A percentile compares a stretch with the other conserved stretches of the same genome.
Evolutionary conservation across 306 rosid species (phyloP).

Genomic region (Cajanus cajan): DNA sequence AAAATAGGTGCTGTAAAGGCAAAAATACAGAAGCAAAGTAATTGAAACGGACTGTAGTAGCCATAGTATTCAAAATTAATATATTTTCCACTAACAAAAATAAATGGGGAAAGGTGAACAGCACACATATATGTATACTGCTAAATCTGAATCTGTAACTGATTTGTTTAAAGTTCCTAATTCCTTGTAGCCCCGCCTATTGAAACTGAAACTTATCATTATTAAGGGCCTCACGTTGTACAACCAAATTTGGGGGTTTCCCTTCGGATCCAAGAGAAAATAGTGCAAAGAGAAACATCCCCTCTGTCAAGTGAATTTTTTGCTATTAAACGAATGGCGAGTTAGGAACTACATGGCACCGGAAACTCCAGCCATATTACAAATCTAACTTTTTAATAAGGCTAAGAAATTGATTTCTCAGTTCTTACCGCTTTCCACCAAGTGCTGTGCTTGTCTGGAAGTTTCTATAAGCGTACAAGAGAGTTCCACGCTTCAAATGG

Average conservation of each 20-base stretch:
- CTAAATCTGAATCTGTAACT: not conserved
- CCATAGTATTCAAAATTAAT: not conserved
- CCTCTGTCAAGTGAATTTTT: not conserved
- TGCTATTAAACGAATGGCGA: not conserved
- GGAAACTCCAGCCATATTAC: not conserved
- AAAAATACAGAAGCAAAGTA: not conserved
- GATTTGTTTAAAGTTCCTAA: not conserved
- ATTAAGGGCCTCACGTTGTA: not conserved
- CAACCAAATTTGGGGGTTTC: not conserved
- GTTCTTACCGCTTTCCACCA: not conserved
- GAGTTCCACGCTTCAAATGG: not conserved
- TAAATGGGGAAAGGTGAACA: not conserved
- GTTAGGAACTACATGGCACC: not conserved
- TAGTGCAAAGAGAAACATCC: conserved; percentile 2
- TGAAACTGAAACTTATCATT: not conserved
- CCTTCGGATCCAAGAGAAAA: not conserved
- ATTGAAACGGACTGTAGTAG: not conserved
- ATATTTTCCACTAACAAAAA: not conserved
- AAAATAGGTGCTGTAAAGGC: not conserved
- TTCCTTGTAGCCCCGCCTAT: not conserved
- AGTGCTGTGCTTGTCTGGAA: not conserved
- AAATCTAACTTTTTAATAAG: not conserved
- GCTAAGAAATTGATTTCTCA: not conserved
- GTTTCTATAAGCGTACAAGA: conserved; percentile 3
- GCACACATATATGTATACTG: not conserved